Base-by-base conservation (phyloP, 2,329 filamentous ascomycete genomes). In the Penicillium sp. region DNA sequence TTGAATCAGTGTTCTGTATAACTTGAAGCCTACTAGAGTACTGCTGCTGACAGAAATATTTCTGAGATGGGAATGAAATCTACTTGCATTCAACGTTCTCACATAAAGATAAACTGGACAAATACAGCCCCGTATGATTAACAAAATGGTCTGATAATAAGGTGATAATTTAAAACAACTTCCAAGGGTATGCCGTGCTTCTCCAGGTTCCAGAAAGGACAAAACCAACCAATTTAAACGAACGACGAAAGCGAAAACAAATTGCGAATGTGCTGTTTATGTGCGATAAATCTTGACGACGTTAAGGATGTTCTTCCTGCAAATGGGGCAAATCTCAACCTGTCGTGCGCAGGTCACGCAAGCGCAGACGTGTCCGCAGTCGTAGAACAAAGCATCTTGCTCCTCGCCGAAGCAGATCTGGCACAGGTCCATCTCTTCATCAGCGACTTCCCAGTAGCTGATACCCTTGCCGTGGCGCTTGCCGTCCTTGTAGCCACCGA, bases 281-380 rank as follows among this genome's bases (percentile, higher is more conserved):
- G 78, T 80, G 63, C 75, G 73, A 69, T 80, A 88, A 61, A 89
- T 81, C 78, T 85, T 87, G 66, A 89, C 81, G 35, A 86, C 83
- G 56, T 77, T 83, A 64, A 84, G 72, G 21, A 89, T 83, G 57
- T 79, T 79, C 76, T 83, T 84, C 60, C 87, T 79, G 71, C 87
- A 89, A 26, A 89, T 84, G 1, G 87, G 87, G 66, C 87, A 89
- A 54, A 77, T 78, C 59, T 87, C 84, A 31, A 89, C 82, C 69
- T 85, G 81, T 55, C 79, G 79, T 13, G 87, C 86, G 69, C 87
- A 89, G n/a, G 76, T 76, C 61, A 85, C 75, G 65, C 87, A 89
- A 3, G 86, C 84, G 50, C 86, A 83, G 19, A 89, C 84, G 69
- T 89, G 87, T 0, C 87, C 87, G 66, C 87, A 89, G 65, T 86